These are phyloP conservation scores for Rhododendron griersonianum DNA, from an alignment of 148 eudicot species.

Conservation along the genomic window DNA sequence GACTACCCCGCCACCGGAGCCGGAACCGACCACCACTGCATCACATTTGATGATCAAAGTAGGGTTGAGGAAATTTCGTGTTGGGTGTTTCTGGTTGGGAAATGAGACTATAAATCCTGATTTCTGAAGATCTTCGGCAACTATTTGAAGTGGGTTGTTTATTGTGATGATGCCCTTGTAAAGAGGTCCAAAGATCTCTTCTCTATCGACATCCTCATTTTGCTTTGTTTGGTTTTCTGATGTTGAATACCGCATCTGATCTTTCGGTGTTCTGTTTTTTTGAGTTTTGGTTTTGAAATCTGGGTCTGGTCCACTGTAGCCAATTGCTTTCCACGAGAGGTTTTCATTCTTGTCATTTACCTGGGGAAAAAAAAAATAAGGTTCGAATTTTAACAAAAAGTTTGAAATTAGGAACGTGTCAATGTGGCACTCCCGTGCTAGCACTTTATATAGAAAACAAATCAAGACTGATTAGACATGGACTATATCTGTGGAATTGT, in stretches of 20 bases:
- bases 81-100: slow-evolving; percentile 11
- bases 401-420: neutral
- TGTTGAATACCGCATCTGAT: neutral
- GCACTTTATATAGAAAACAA: neutral
- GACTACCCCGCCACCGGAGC: slow-evolving; percentile 70
- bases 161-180: slow-evolving; percentile 37
- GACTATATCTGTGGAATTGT: neutral
- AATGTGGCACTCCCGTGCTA: neutral
- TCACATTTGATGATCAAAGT: slow-evolving; percentile 51
- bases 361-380: slow-evolving; percentile 18
- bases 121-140: slow-evolving; percentile 17
- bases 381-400: neutral
- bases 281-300: slow-evolving; percentile 16
- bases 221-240: slow-evolving; percentile 8
- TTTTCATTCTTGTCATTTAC: slow-evolving; percentile 54
- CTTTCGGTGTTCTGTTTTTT: slow-evolving; percentile 1
- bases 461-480: neutral
- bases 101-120: slow-evolving; percentile 37
- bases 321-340: slow-evolving; percentile 63
- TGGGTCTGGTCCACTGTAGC: slow-evolving; percentile 67
- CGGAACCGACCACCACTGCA: slow-evolving; percentile 69
- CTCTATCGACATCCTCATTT: neutral
- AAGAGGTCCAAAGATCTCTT: slow-evolving; percentile 46
- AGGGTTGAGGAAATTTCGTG: slow-evolving; percentile 14
- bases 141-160: slow-evolving; percentile 19